Base-by-base conservation (phyloP, 176 grass and related monocot species). In the Urochloa ruziziensis region DNA sequence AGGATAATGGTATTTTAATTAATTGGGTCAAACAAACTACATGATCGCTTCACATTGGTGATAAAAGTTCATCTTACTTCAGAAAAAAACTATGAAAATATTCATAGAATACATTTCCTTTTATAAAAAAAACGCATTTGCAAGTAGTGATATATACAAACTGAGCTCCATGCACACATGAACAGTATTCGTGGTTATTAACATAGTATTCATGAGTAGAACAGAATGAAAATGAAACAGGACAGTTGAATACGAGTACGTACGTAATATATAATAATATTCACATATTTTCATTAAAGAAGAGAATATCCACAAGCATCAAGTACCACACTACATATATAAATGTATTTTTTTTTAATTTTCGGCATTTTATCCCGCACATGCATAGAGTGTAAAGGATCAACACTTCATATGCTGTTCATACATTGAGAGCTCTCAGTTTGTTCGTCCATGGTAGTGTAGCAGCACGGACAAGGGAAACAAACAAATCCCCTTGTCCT, bases 401-500 rank as follows among this genome's bases (percentile, higher is more conserved):
- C 69, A 77, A 78, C 36, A 74, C 84, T 81, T 82, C 73, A 49
- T 67, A 73, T 82, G 79, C 47, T 78, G 79, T 86, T 78, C 36
- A 59, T 59, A 86, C 57, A 67, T 75, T 58, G 27, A 78, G 54
- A 46, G 32, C 29, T 32, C 29, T 84, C 39, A 53, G 30, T 72
- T 84, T 80, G 54, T 57, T 24, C 70, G 83, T 28, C 62, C 75
- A 74, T 78, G 43, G 73, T 95, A 83, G 47, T 93, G 73, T 59
- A 98, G 85, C 75, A 93, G 77, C 86, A 98, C 86, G 82, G 87
- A 86, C 29, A 90, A 74, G 12, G 92, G 93, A 87, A 93, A 68
- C 86, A 95, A 88, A 88, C 91, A 90, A 91, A 98, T 83, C 67
- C 89, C 95, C 67, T 84, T 90, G 82, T 91, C 90, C 88, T 91